Base-by-base conservation (phyloP, 495 filamentous ascomycete species). In the Hyaloscypha bicolor region DNA sequence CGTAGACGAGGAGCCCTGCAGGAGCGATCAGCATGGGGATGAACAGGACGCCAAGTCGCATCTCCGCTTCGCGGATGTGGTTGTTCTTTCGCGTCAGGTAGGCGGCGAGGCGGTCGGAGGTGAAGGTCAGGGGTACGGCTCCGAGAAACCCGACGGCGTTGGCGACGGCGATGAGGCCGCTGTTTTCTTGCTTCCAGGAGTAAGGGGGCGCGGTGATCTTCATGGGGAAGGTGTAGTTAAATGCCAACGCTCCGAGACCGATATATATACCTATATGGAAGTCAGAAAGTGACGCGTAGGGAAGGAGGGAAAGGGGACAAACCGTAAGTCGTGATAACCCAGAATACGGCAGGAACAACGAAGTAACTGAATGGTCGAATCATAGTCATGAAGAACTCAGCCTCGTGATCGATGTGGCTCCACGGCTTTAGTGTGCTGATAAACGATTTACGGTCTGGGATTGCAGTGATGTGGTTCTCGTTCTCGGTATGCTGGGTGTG, bases 171-270 rank as follows among this genome's bases (percentile, higher is more conserved):
- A 87, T 83, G 25, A 88, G 83, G 60, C 85, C 85, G 9, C 82
- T 82, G 70, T 81, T 83, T 63, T 79, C 84, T 74, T 80, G 55
- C 33, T 77, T 76, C 86, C 86, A 88, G 79, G 81, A 84, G 75
- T 88, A 88, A 9, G 86, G 86, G 4, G 82, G 79, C 1, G 76
- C 72, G 2, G 79, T 80, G 57, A 88, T 87, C 30, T 83, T 78
- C 33, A 87, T 72, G 1, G 86, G 86, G 73, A 87, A 88, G 45
- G 83, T 87, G 76, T 82, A 87, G 70, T 85, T 86, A 76, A 87
- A 86, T 31, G 84, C 77, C 35, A 88, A 74, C 0, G 83, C 85
- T 25, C 84, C 82, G 33, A 88, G 79, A 48, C 86, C 86, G 76
- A 88, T 88, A 67, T 83, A 84, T 32, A 85, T 80, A 11, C 81